Base-by-base conservation (phyloP, 2,329 filamentous ascomycete genomes). In the Herpotrichia juniperi region DNA sequence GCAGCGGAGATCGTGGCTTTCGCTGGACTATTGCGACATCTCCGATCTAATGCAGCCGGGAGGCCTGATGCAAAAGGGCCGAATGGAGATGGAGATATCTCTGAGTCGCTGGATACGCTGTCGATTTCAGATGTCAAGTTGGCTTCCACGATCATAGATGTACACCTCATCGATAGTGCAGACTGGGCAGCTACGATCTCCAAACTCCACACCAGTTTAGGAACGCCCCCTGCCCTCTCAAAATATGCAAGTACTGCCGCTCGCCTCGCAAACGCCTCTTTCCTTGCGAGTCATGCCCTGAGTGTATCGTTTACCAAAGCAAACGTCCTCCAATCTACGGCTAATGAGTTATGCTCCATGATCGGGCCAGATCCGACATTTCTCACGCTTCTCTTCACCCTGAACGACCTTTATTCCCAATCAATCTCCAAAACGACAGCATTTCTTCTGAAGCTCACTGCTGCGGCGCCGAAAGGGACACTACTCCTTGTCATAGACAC, bases 351-450 rank as follows among this genome's bases (percentile, higher is more conserved):
- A 14, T 21, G 21, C 21, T 11, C 19, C 37, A 25, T 40, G 21
- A 40, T 40, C 12, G 21, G 21, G 4, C 8, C 9, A 4, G 21
- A 16, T 25, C 21, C 37, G 19, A 21, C 12, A 40, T 24, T 40
- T 7, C 37, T 40, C 9, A 24, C 37, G 10, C 37, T 40, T 24
- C 10, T 25, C 6, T 40, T 40, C 21, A 40, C 37, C 8, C 21
- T 40, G 37, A 40, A 40, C 12, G 37, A 40, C 25, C 19, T 40
- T 3, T 40, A 40, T 14, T 11, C 25, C 11, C 19, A 3, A 19
- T 40, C 37, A 14, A 40, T 40, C 12, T 21, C 37, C n/a, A 40
- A 40, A 40, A 40, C 37, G 16, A 40, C 37, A n/a, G 37, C 19
- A 25, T 40, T 40, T 25, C 21, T 40, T 10, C 25, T 40, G n/a